Base-by-base conservation (phyloP, 192 early-diverging fungal genomes). In the Backusella luteola region DNA sequence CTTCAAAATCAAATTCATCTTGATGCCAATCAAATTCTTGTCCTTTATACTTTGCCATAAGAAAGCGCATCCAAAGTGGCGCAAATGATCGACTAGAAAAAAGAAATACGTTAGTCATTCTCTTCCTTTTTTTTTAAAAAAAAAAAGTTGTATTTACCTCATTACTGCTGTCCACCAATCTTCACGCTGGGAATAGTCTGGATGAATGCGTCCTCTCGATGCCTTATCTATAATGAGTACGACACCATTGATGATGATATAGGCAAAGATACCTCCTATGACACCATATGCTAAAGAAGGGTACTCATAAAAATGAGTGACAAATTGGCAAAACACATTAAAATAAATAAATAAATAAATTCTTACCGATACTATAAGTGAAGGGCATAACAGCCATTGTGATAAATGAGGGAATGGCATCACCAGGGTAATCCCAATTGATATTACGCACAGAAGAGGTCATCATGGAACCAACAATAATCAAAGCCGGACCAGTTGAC, bases 381-480 rank as follows among this genome's bases (percentile, higher is more conserved):
- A 95, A 78, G 2, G 93, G 93, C 80, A 95, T 94, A 75, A 95
- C 77, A 56, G 89, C 88, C 67, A 95, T 87, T 6, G 91, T 91
- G 36, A 94, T 75, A 79, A 95, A 95, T 0, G 93, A 90, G 3
- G 93, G 93, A 14, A 95, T 85, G 0, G 87, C 89, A 67, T 95
- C 93, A 36, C 92, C 91, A 38, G 91, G 80, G 79, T 94, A 94
- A 67, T 89, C 84, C 87, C 92, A 95, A 84, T 95, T 95, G 76
- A 95, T 90, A 63, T 91, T 82, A 3, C 86, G 79, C 15, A 94
- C 86, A 34, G 85, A 86, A 26, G 88, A 84, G 69, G 90, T 87
- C 94, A 95, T 95, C 91, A 95, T 84, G 3, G 90, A 90, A 34
- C 94, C 94, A 1, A 95, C 91, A 42, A 90, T 69, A 46, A 95